These are phyloP conservation scores for Cyclaneusma minus DNA, from an alignment of 2,329 filamentous ascomycete species.

Conservation along the genomic window DNA sequence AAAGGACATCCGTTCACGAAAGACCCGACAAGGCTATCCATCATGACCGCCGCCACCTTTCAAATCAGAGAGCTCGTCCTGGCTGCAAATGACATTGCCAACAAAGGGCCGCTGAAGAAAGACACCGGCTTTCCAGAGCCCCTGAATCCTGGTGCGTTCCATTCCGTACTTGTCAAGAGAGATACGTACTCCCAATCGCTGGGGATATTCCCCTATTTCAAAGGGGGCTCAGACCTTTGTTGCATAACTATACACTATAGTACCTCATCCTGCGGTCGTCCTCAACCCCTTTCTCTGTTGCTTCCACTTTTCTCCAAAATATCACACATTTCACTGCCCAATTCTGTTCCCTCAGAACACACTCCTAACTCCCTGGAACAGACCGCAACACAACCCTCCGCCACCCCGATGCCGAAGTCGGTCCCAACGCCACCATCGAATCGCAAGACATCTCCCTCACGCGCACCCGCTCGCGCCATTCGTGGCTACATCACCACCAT, in stretches of 20 bases:
- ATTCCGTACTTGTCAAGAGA: no score
- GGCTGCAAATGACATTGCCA: no score
- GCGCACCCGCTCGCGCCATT: constrained; percentile 8
- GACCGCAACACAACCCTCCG: constrained; percentile 43
- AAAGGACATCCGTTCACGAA: no score
- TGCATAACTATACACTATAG: no score
- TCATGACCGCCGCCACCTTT: no score
- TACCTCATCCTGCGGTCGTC: no score
- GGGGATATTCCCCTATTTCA: no score
- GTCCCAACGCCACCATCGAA: constrained; percentile 38
- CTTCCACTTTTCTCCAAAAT: background rate
- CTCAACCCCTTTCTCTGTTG: background rate
- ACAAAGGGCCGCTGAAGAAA: constrained; percentile 20
- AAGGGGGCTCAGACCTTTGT: no score
- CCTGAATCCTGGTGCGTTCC: constrained; percentile 10
- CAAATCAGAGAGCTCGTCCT: no score
- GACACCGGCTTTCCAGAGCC: constrained; percentile 21
- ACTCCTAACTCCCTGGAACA: constrained; percentile 10
- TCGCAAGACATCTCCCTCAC: constrained; percentile 33
- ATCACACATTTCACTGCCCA: constrained; percentile 1
- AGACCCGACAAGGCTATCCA: no score
- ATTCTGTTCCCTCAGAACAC: background rate
- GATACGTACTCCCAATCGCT: no score
- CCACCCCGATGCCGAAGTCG: constrained; percentile 45
- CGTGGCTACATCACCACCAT: no score